Base-by-base conservation (phyloP, 1,284 basidiomycete genomes). In the Cystobasidium slooffiae region DNA sequence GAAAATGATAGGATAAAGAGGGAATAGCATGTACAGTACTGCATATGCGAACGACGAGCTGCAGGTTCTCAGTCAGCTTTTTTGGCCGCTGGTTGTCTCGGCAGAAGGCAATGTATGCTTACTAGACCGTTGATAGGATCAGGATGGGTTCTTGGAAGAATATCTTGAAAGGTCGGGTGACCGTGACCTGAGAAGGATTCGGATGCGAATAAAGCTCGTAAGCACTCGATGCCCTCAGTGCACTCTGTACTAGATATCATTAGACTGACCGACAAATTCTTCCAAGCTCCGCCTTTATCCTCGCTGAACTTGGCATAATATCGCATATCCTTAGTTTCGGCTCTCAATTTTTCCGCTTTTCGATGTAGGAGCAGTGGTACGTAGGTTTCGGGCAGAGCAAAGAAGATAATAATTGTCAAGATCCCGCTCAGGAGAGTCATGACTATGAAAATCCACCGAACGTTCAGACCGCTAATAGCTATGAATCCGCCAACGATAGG, bases 1-100 rank as follows among this genome's bases (percentile, higher is more conserved):
- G 63, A 82, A 83, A 52, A 83, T 81, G 67, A 82, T 75, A 0
- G 82, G 82, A 70, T 78, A 83, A 0, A 81, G 79, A 68, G 79
- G 80, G 68, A 82, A 82, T 43, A 73, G 72, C 63, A 73, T 65
- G 43, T 72, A 72, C 22, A 72, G 47, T 9, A 65, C 39, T 9
- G 68, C 58, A 24, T 70, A 70, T 24, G 64, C 52, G 49, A 52
- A 66, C 1, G 65, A 63, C 18, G 65, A 58, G 39, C 61, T 64
- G 22, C 44, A n/a, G n/a, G n/a, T n/a, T n/a, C n/a, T n/a, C n/a
- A n/a, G n/a, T n/a, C n/a, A n/a, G n/a, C n/a, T n/a, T n/a, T n/a
- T n/a, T n/a, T n/a, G n/a, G n/a, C n/a, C n/a, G n/a, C n/a, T 16
- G 14, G 20, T 31, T 9, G 14, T 7, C 22, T 10, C 22, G 47